phyloP scores from a whole-genome alignment of 129 eudicot genomes.

The Erigeron canadensis region DNA sequence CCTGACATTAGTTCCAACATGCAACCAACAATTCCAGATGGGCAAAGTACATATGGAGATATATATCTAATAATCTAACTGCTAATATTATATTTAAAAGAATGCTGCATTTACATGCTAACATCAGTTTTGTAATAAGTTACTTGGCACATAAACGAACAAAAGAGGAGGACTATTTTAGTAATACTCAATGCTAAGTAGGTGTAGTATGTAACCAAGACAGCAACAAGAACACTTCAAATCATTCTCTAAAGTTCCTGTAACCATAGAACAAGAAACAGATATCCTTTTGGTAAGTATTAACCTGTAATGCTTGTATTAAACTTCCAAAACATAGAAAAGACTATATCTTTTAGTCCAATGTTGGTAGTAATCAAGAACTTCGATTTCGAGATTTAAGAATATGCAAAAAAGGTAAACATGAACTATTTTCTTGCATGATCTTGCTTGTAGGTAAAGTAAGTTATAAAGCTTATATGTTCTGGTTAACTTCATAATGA shows the following conservation, averaged over 20 bases:
- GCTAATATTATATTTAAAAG: constrained; percentile 7
- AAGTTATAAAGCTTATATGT: constrained; percentile 15
- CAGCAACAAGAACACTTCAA: neutral
- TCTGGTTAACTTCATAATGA: constrained; percentile 11
- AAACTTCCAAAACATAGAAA: neutral
- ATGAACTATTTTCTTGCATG: constrained; percentile 3
- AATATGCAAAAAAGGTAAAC: constrained; percentile 7
- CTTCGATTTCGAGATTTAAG: constrained; percentile 8
- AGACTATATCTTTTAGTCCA: constrained; percentile 1
- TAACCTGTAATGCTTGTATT: constrained; percentile 14
- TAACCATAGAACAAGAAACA: neutral
- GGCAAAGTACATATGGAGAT: too few species aligned
- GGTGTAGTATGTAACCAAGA: neutral
- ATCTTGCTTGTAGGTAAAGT: neutral
- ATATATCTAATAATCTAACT: neutral
- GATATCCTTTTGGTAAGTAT: neutral
- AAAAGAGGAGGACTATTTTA: too few species aligned
- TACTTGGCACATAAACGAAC: constrained; percentile 3
- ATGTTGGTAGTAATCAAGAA: constrained; percentile 13
- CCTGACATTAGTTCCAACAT: too few species aligned
- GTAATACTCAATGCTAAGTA: neutral
- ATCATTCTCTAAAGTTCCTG: constrained; percentile 6
- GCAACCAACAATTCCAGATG: too few species aligned
- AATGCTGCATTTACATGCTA: constrained; percentile 29
- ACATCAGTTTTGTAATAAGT: constrained; percentile 26